Conservation (phyloP, 345 rosid species). For the Gossypium turneri region DNA sequence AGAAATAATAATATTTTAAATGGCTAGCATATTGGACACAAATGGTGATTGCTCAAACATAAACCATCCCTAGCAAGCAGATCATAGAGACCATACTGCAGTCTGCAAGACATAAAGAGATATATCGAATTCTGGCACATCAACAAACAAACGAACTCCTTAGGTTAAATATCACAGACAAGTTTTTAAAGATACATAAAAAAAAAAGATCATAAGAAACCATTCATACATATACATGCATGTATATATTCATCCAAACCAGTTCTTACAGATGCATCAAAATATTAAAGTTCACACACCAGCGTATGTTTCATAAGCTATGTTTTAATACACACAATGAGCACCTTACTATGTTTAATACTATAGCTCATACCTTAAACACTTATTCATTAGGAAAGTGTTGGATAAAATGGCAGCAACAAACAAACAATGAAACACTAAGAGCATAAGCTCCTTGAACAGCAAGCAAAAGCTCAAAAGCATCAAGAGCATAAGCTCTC, state of each 20-base stretch:
- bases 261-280: not conserved
- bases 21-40: not conserved
- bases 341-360: not conserved
- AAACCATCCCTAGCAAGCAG: not conserved
- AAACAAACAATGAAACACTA: too few species aligned
- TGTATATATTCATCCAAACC: not conserved
- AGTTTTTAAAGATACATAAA: too few species aligned
- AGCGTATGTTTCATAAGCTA: not conserved
- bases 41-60: not conserved
- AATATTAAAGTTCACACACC: not conserved
- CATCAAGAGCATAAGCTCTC: too few species aligned
- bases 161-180: not conserved
- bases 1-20: too few species aligned
- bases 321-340: not conserved
- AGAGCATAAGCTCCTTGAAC: too few species aligned
- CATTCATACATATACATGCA: not conserved
- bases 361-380: not conserved
- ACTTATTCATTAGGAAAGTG: slow-evolving; percentile 26
- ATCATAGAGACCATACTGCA: not conserved
- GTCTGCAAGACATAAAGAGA: not conserved
- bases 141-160: not conserved
- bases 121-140: not conserved
- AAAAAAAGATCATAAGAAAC: not conserved
- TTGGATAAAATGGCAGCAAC: too few species aligned
- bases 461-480: too few species aligned